Evolutionary conservation across 345 rosid species (phyloP).

Genomic region (Hibiscus trionum): DNA sequence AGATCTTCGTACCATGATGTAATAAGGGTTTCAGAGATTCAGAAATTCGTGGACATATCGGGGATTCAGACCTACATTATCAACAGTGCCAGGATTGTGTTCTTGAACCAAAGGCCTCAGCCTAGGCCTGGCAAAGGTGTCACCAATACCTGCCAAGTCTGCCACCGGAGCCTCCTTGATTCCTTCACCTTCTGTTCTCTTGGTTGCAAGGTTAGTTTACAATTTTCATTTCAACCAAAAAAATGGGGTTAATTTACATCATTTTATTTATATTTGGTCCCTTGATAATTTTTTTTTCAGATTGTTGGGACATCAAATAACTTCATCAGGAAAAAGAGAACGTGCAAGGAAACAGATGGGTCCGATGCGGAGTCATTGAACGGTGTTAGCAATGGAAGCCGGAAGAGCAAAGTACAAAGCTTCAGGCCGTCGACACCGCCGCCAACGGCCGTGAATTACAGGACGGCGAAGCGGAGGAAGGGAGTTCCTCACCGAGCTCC

Average conservation of each 20-base stretch:
- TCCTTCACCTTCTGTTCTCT: conserved; percentile 61
- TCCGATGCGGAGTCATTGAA: conserved; percentile 26
- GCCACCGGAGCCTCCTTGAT: conserved; percentile 56
- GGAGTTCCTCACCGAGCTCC: conserved; percentile 60
- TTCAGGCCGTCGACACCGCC: conserved; percentile 51
- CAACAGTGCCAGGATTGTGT: conserved; percentile 21
- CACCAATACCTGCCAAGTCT: conserved; percentile 1
- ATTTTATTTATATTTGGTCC: too few species aligned
- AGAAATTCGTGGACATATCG: too few species aligned
- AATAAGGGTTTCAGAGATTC: too few species aligned
- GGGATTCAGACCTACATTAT: too few species aligned
- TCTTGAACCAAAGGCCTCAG: conserved; percentile 58
- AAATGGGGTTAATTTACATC: too few species aligned
- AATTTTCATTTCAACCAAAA: too few species aligned
- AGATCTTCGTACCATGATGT: too few species aligned
- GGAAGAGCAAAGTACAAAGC: conserved; percentile 23
- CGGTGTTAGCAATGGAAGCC: conserved; percentile 11
- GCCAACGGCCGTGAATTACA: conserved; percentile 27
- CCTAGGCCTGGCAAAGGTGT: conserved; percentile 24
- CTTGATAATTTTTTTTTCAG: conserved; percentile 10
- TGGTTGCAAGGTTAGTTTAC: conserved; percentile 23
- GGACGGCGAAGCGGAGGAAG: conserved; percentile 47
- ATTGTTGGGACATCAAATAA: conserved; percentile 43
- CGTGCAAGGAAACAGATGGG: conserved; percentile 13
- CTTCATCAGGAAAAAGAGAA: conserved; percentile 29